Evolutionary conservation across 169 alveolate genomes (phyloP), one percentile per base, ranked within the genome.

Genomic region (Theileria orientalis): DNA sequence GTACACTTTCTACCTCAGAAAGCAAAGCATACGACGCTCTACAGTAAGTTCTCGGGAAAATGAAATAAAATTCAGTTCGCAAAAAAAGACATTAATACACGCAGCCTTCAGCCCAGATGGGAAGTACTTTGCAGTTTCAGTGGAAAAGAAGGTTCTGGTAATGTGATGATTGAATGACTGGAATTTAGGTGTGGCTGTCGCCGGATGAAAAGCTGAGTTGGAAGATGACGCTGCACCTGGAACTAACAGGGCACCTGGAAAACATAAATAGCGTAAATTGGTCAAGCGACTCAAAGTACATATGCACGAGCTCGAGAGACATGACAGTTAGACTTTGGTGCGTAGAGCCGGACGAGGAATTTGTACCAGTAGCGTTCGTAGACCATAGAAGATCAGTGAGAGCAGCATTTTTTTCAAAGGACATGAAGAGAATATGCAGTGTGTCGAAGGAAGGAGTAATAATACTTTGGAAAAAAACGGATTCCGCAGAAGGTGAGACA

Each of bases 271-370:
- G 91, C 19, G 19, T 92, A 13, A 93, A 90, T 32, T 89, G 95
- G 93, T 86, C 95, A 3, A 52, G 41, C 1, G 90, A 90, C 44
- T 87, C 92, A 44, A 35, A 71, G 25, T 92, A 76, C 47, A 61
- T 92, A 21, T 57, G 83, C 29, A 90, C 96, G 0, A 49, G 93
- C 7, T 86, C 95, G 8, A 83, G 78, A 49, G 96, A 92, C 63
- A 32, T 90, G 80, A 92, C 96, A 14, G 94, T 91, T 19, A 75
- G 96, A 66, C 86, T 92, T 27, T 90, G 94, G 84, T 85, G 93
- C 0, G 89, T 83, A 21, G 87, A 89, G 40, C 85, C 83, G 25
- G 77, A 76, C 27, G 66, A 41, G 44, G 76, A 85, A 37, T 83
- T 90, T 56, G 86, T 84, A 13, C 94, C 95, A 25, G 79, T 87